These are phyloP conservation scores for Fusarium longipes DNA, from an alignment of 2,329 filamentous ascomycete species.

Conservation along the genomic window DNA sequence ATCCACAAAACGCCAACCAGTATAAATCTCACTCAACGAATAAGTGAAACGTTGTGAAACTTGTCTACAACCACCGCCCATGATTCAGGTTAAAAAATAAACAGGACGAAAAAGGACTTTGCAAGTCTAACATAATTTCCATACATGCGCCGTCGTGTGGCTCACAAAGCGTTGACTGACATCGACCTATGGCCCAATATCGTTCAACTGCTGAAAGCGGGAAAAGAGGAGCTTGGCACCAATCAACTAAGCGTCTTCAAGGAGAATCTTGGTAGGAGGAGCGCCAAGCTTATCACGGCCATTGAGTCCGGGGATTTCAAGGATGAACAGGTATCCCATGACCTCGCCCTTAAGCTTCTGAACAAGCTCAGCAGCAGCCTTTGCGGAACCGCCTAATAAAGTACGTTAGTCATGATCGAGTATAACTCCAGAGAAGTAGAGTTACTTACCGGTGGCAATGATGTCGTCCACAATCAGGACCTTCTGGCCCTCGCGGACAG, in stretches of 20 bases:
- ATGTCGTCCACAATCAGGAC: constrained; percentile 97
- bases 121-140: constrained; percentile 34
- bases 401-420: constrained; percentile 31
- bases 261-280: constrained; percentile 81
- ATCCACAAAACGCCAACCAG: constrained; percentile 46
- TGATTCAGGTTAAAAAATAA: constrained; percentile 31
- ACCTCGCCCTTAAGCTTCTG: constrained; percentile 86
- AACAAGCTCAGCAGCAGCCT: constrained; percentile 87
- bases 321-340: constrained; percentile 91
- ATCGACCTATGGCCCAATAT: constrained; percentile 28
- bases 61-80: constrained; percentile 26
- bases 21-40: constrained; percentile 39
- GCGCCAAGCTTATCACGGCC: constrained; percentile 89
- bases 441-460: constrained; percentile 88
- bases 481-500: constrained; percentile 85
- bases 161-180: constrained; percentile 27
- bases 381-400: constrained; percentile 83
- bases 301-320: constrained; percentile 93
- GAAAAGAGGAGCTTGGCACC: constrained; percentile 25
- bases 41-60: constrained; percentile 32
- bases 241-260: constrained; percentile 61
- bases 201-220: constrained; percentile 27
- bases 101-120: constrained; percentile 27
- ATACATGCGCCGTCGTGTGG: constrained; percentile 21
- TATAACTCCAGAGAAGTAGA: constrained; percentile 2